Base-by-base conservation (phyloP, 495 filamentous ascomycete genomes). In the Talaromyces liani region DNA sequence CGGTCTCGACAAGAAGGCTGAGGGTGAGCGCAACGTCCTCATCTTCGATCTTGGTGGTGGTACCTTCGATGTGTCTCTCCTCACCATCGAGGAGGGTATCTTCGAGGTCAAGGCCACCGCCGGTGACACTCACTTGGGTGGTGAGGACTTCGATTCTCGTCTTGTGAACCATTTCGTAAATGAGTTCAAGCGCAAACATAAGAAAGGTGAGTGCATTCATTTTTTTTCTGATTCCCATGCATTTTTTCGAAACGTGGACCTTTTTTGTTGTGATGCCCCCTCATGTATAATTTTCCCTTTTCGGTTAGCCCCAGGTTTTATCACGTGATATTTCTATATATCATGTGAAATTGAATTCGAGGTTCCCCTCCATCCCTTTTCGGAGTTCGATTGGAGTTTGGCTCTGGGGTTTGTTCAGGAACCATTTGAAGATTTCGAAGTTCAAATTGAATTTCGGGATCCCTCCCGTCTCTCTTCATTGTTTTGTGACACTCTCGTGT, bases 1-100 rank as follows among this genome's bases (percentile, higher is more conserved):
- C 75, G 94, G 95, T 84, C 87, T 98, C 27, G 95, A 96, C 80
- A 88, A 94, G 90, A 98, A 98, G 87, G 84, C 85, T 49, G 86
- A 87, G 80, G 96, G 95, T 82, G 94, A 97, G 85, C 91, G 94
- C 69, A 96, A 98, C 77, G 95, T 98, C 68, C 86, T 98, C 67
- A 98, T 98, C 82, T 98, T 97, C 85, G 94, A 98, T 85, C 83
- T 98, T 64, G 95, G 94, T 85, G 94, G 95, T 85, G 94, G 94
- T 85, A 98, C 95, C 75, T 98, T 98, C 81, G 94, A 98, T 96
- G 95, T 98, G 18, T 97, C 93, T 59, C 91, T 98, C 61, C 84
- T 98, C 60, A 96, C 93, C 79, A 98, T 98, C 73, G 92, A 98
- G 81, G 93, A 96, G 80, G 94, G 94, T 87, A 95, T 98, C 78